Percentiles rank a stretch among this genome's conserved stretches.
These are phyloP conservation scores for Monosporascus sp. DNA, from an alignment of 2,329 filamentous ascomycete genomes.

Conservation along the genomic window DNA sequence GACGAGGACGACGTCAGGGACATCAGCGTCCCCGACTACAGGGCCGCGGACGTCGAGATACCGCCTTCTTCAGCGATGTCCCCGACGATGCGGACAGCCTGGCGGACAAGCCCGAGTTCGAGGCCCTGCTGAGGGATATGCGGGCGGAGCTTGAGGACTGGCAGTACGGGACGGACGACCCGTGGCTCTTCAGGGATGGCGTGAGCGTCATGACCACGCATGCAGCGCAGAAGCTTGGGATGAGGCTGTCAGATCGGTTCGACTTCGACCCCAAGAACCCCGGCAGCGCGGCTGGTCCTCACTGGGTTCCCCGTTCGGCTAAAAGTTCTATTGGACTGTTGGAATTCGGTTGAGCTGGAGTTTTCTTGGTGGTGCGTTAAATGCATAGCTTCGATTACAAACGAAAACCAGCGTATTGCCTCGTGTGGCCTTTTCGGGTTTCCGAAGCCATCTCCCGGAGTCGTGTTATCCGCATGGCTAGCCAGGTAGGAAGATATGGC, in stretches of 20 bases:
- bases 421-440: too few relatives aligned
- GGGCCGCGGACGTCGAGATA: conserved; percentile 31
- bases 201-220: conserved; percentile 13
- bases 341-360: neutral
- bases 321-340: neutral
- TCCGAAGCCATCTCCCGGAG: too few relatives aligned
- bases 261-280: conserved; percentile 20
- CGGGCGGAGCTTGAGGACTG: conserved; percentile 22
- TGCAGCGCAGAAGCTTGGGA: conserved; percentile 15
- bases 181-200: conserved; percentile 25
- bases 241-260: conserved; percentile 23
- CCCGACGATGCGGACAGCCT: conserved; percentile 41
- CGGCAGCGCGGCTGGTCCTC: conserved; percentile 1
- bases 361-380: too few relatives aligned
- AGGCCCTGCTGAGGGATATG: conserved; percentile 26
- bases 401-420: too few relatives aligned
- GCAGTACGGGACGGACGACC: conserved; percentile 22
- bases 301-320: neutral
- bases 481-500: too few relatives aligned
- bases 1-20: conserved; percentile 21
- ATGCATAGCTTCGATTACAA: too few relatives aligned
- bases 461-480: too few relatives aligned
- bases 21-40: conserved; percentile 19
- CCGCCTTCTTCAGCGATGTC: conserved; percentile 35
- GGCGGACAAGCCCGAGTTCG: conserved; percentile 22